Evolutionary conservation across 192 early-diverging fungal genomes (phyloP), one percentile per base, ranked within the genome.

Genomic region (Coemansia sp.): DNA sequence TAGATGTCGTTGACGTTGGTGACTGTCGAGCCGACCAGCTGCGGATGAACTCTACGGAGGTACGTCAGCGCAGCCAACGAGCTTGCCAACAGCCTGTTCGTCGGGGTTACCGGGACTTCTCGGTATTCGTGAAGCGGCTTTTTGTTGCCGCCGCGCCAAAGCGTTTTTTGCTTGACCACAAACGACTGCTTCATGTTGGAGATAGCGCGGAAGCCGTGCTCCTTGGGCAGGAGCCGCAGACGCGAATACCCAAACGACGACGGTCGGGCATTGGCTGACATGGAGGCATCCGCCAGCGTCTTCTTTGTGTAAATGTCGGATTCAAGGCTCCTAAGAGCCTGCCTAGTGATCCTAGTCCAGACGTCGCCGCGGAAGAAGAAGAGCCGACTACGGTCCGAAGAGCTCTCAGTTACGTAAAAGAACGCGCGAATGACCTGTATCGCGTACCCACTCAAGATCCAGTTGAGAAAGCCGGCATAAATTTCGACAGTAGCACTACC

Each of bases 391-490:
- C 90, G 88, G 46, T 87, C 79, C 12, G 80, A 69, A 3, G 89
- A 83, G 62, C 86, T 83, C 62, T 97, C 94, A 7, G 95, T 95
- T n/a, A 90, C 86, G 63, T 95, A 95, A 70, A 95, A 97, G 64
- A 63, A 86, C 52, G 69, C 87, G 85, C 83, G 74, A 9, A 95
- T 39, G 6, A 95, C 64, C 12, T 87, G 84, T 29, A 91, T 81
- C 13, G 90, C 69, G 47, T 87, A 88, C 11, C 81, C 78, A 1
- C 86, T 66, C 46, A 93, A 72, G 0, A 95, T 57, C 92, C 92
- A 95, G 57, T 77, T 86, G 2, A 94, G 24, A 67, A 92, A 82
- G 44, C 90, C 84, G 6, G 76, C 67, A 13, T 93, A 73, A 2
- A 92, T 83, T 38, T 89, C 87, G 11, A 70, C 69, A 13, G 66